phyloP scores from a whole-genome alignment of 805 yeast genomes.

The Naumovozyma dairenensis region DNA sequence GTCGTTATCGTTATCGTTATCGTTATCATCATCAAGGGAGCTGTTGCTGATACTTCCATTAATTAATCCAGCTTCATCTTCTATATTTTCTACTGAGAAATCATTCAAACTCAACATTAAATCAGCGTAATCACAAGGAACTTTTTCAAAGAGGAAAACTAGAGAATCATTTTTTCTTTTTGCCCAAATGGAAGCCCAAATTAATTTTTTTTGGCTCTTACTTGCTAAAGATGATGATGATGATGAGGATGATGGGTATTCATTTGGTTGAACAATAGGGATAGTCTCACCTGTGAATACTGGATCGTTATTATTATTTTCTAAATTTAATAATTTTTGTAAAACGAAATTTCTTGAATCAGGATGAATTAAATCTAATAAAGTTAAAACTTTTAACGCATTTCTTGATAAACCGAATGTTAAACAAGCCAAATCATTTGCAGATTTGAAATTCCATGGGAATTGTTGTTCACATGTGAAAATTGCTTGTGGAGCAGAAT shows the following conservation, averaged over 20 bases:
- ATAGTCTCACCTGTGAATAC: constrained; percentile 74
- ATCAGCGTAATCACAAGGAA: constrained; percentile 55
- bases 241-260: constrained; percentile 2
- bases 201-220: constrained; percentile 32
- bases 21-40: background rate
- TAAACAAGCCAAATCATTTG: constrained; percentile 79
- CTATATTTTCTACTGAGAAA: constrained; percentile 17
- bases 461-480: constrained; percentile 64
- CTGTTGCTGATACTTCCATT: background rate
- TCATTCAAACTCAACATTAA: constrained; percentile 32
- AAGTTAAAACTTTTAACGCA: constrained; percentile 48
- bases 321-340: constrained; percentile 35
- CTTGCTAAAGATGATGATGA: background rate
- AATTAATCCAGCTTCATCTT: constrained; percentile 1
- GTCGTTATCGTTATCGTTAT: constrained; percentile 2
- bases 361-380: constrained; percentile 68
- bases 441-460: constrained; percentile 74
- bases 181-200: constrained; percentile 87
- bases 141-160: constrained; percentile 78
- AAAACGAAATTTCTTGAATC: constrained; percentile 61
- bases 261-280: constrained; percentile 48
- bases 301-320: constrained; percentile 31
- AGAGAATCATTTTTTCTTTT: constrained; percentile 58
- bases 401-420: constrained; percentile 69
- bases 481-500: constrained; percentile 66